These are phyloP conservation scores for Besnoitia besnoiti DNA, from an alignment of 169 alveolate species.

Conservation along the genomic window DNA sequence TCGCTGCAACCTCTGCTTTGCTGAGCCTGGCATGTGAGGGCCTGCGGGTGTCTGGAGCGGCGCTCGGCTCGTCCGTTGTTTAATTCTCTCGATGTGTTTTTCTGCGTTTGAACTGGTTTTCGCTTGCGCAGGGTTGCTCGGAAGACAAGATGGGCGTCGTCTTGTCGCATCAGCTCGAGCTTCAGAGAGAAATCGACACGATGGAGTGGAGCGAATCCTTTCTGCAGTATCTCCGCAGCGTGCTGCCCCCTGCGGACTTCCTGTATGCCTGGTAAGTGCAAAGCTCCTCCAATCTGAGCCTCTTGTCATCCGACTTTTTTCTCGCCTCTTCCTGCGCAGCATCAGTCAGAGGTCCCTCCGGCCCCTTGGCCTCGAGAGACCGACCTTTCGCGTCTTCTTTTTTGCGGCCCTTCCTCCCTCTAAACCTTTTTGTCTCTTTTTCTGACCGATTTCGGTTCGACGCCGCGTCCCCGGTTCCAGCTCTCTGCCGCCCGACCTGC, in stretches of 20 bases:
- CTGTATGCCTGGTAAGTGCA: conserved; percentile 78
- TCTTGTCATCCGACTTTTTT: neutral
- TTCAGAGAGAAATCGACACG: conserved; percentile 77
- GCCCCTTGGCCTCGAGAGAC: neutral
- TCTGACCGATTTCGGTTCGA: too few species aligned
- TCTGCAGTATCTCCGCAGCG: conserved; percentile 76
- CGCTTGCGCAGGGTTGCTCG: conserved; percentile 60
- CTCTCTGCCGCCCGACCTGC: too few species aligned
- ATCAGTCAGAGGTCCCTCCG: too few species aligned
- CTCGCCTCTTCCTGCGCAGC: neutral
- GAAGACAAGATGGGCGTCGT: conserved; percentile 81
- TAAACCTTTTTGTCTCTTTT: too few species aligned
- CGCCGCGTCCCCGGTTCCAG: too few species aligned
- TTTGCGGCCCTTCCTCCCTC: too few species aligned
- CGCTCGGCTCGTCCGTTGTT: neutral
- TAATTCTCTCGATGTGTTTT: neutral
- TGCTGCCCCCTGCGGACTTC: conserved; percentile 85
- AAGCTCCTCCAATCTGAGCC: too few species aligned
- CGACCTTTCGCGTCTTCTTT: too few species aligned
- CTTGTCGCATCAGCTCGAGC: conserved; percentile 78
- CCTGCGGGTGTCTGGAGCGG: too few species aligned
- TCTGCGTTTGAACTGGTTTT: neutral
- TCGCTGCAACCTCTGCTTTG: too few species aligned
- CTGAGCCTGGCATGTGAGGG: too few species aligned
- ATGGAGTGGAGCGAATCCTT: conserved; percentile 82